Evolutionary conservation across 345 rosid genomes (phyloP).

Genomic region (Sonneratia caseolaris): DNA sequence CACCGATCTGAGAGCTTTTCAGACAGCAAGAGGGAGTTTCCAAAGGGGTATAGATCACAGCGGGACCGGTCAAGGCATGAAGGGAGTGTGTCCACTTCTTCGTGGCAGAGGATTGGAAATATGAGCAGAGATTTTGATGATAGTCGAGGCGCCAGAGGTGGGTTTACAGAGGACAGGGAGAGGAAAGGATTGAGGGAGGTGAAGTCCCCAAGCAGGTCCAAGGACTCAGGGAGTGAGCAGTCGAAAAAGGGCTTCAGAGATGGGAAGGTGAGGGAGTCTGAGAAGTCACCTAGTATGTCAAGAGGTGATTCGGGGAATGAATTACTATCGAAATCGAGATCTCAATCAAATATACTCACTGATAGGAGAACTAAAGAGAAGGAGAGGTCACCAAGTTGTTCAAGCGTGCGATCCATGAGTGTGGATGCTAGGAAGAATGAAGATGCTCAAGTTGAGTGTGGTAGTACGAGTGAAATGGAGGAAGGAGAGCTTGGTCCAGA

Average conservation of each 20-base stretch:
- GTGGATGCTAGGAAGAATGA: conserved; percentile 37
- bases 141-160: conserved; percentile 15
- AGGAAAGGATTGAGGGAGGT: conserved; percentile 24
- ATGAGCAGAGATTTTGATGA: conserved; percentile 34
- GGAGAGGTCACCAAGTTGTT: conserved; percentile 19
- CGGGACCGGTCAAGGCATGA: conserved; percentile 71
- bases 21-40: conserved; percentile 69
- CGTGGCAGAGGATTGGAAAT: conserved; percentile 70
- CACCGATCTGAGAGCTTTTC: conserved; percentile 72
- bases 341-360: conserved; percentile 2
- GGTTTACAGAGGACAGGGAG: conserved; percentile 19
- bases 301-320: conserved; percentile 17
- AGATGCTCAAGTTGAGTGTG: conserved; percentile 28
- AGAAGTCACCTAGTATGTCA: conserved; percentile 17
- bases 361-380: conserved; percentile 17
- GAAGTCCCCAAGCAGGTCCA: conserved; percentile 71
- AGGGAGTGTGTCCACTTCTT: conserved; percentile 65
- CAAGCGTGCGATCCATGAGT: conserved; percentile 35
- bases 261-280: conserved; percentile 33
- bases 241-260: conserved; percentile 29
- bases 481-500: conserved; percentile 97
- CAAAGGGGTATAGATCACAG: conserved; percentile 76
- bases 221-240: conserved; percentile 77
- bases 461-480: conserved; percentile 87
- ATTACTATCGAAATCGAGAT: conserved; percentile 10